Evolutionary conservation across 2,329 filamentous ascomycete genomes (phyloP), one percentile per base, ranked within the genome.

Genomic region (Xylariaceae sp.): DNA sequence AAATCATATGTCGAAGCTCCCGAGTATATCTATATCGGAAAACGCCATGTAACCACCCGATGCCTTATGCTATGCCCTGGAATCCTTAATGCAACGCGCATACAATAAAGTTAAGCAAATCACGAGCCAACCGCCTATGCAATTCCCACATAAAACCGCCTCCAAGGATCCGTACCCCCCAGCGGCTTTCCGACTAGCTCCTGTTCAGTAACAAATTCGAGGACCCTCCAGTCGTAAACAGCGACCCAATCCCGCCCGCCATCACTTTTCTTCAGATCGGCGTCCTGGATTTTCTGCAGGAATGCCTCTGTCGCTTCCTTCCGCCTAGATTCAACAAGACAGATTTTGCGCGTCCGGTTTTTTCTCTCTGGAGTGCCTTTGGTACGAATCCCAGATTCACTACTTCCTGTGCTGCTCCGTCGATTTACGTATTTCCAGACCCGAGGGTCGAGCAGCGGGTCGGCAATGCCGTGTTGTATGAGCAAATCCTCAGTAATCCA

Each of bases 171-270:
- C 16, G 60, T 60, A 43, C 67, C 74, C 15, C 70, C 70, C 39
- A 67, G 63, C 40, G 70, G 71, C 15, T 59, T 59, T 23, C 60
- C 62, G 4, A 71, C 64, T 36, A 70, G 68, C 49, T 81, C 78
- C 36, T 70, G 52, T 27, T 72, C 72, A 2, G 67, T 68, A 8
- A 81, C 61, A 16, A 74, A 69, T 26, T 72, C 68, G 40, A 81
- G 53, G 4, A 79, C 63, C 4, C 75, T 70, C 77, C 78, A 81
- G 58, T 81, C 77, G 47, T 77, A 78, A 1, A 79, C 69, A 5
- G 69, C 67, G 2, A 78, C 70, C 68, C 71, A 75, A 8, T 71
- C 69, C 5, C 71, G 64, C 23, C 60, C 58, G 4, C 69, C 68
- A 2, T 64, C 60, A 2, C 63, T 63, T 8, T 60, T 62, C 18